Evolutionary conservation across 2,329 filamentous ascomycete genomes (phyloP).

Genomic region (Hawksworthiomyces lignivorus): DNA sequence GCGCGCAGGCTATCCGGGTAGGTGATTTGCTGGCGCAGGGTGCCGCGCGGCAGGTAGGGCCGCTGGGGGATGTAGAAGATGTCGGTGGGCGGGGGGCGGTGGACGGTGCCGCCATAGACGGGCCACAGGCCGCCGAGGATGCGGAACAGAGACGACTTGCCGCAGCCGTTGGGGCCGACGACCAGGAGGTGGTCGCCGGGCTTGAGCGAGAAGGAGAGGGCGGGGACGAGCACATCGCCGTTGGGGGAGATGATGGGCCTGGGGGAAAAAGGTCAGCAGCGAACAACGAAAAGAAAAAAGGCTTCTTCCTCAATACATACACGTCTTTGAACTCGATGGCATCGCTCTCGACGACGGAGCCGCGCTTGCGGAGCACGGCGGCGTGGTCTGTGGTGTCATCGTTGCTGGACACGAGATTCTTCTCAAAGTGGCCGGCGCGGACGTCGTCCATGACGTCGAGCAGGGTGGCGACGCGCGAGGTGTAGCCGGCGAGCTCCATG

Average conservation of each 20-base stretch:
- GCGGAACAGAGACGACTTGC: constrained; percentile 91
- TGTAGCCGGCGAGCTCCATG: constrained; percentile 92
- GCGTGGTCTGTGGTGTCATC: constrained; percentile 74
- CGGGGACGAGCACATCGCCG: constrained; percentile 81
- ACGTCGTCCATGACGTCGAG: constrained; percentile 94
- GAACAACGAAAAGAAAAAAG: background rate
- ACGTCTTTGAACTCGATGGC: constrained; percentile 83
- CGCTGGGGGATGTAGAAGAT: constrained; percentile 98
- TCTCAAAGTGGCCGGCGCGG: constrained; percentile 82
- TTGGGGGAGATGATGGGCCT: constrained; percentile 92
- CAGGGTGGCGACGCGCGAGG: constrained; percentile 80
- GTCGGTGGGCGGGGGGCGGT: constrained; percentile 83
- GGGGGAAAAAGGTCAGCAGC: background rate
- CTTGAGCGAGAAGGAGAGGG: constrained; percentile 78
- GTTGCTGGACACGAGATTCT: constrained; percentile 88
- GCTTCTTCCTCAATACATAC: no score
- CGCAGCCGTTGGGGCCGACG: constrained; percentile 93
- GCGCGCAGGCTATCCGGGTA: constrained; percentile 86
- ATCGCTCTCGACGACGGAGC: constrained; percentile 71
- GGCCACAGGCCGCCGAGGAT: constrained; percentile 96
- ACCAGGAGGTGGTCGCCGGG: constrained; percentile 88
- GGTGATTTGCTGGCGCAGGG: constrained; percentile 91
- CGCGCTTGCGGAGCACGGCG: constrained; percentile 72
- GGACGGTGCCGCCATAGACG: constrained; percentile 88
- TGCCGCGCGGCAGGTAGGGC: constrained; percentile 85